A percentile compares a stretch with the other conserved stretches of the same genome.
Evolutionary conservation across 1,139 yeast genomes (phyloP).

Genomic region (Kodamaea arcana): DNA sequence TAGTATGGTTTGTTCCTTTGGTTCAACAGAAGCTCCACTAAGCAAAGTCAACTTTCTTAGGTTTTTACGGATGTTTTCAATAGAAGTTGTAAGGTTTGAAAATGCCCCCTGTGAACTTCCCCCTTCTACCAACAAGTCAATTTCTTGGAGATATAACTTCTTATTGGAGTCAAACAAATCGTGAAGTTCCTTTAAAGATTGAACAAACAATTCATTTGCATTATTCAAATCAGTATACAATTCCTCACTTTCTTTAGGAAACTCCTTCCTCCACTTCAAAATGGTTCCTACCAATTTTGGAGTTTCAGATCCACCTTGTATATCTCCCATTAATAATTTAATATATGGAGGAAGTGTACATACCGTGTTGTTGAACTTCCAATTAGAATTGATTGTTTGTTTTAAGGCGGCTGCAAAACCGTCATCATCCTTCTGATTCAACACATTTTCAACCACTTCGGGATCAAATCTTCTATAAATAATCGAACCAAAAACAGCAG

Average conservation of each 20-base stretch:
- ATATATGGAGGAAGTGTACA: conserved; percentile 67
- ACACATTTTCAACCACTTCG: conserved; percentile 39
- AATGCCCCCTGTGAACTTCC: conserved; percentile 18
- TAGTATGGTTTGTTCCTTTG: conserved; percentile 65
- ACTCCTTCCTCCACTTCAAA: conserved; percentile 57
- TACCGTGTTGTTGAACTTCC: conserved; percentile 54
- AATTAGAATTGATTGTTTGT: conserved; percentile 43
- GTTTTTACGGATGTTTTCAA: conserved; percentile 48
- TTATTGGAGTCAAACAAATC: conserved; percentile 22
- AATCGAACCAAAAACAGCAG: conserved; percentile 90
- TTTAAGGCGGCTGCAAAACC: conserved; percentile 4
- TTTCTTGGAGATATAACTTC: conserved; percentile 13
- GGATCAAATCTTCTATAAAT: conserved; percentile 73
- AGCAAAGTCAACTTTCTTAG: conserved; percentile 56
- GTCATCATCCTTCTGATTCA: conserved; percentile 16
- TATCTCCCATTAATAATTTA: conserved; percentile 85
- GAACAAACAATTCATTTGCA: conserved; percentile 57
- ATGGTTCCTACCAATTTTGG: conserved; percentile 83
- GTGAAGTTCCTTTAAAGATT: conserved; percentile 41
- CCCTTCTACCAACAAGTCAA: conserved; percentile 6
- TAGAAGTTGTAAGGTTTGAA: conserved; percentile 27
- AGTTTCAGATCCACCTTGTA: conserved; percentile 88
- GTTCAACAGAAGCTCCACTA: conserved; percentile 88
- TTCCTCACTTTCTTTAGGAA: conserved; percentile 47
- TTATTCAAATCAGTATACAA: conserved; percentile 54